A percentile compares a stretch with the other conserved stretches of the same genome.
Conservation (phyloP, 805 yeast species). For the Hanseniaspora mollemarum region DNA sequence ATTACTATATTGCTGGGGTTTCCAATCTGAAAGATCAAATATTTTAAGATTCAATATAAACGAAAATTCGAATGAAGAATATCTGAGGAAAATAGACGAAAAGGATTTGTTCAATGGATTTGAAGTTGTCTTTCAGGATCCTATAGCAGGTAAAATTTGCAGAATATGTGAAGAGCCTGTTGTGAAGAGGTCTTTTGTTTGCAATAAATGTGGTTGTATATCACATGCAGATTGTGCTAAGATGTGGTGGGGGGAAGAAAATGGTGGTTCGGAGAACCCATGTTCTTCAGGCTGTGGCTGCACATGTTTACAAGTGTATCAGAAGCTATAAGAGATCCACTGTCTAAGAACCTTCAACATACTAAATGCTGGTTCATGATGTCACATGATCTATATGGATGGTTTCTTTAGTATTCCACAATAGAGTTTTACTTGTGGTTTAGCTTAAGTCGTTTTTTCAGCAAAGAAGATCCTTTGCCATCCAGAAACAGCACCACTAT, state of each 20-base stretch:
- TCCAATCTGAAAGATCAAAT: conserved; percentile 68
- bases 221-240: conserved; percentile 68
- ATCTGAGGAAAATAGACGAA: conserved; percentile 20
- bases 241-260: conserved; percentile 57
- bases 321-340: not conserved
- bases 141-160: conserved; percentile 36
- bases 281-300: conserved; percentile 89
- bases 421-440: too few species aligned
- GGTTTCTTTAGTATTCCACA: too few species aligned
- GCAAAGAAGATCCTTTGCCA: too few species aligned
- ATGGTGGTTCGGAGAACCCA: conserved; percentile 30
- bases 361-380: too few species aligned
- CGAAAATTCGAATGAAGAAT: conserved; percentile 30
- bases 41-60: conserved; percentile 41
- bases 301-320: conserved; percentile 32
- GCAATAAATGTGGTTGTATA: conserved; percentile 67
- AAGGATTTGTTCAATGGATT: conserved; percentile 31
- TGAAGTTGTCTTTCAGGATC: conserved; percentile 18
- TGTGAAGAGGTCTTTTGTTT: conserved; percentile 49
- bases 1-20: conserved; percentile 69
- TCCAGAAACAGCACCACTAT: too few species aligned
- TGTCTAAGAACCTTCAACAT: too few species aligned
- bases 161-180: conserved; percentile 54
- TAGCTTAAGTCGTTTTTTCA: too few species aligned
- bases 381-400: too few species aligned